Evolutionary conservation across 495 filamentous ascomycete species (phyloP), one percentile per base, ranked within the genome.

Genomic region (Haplographium delicatum): DNA sequence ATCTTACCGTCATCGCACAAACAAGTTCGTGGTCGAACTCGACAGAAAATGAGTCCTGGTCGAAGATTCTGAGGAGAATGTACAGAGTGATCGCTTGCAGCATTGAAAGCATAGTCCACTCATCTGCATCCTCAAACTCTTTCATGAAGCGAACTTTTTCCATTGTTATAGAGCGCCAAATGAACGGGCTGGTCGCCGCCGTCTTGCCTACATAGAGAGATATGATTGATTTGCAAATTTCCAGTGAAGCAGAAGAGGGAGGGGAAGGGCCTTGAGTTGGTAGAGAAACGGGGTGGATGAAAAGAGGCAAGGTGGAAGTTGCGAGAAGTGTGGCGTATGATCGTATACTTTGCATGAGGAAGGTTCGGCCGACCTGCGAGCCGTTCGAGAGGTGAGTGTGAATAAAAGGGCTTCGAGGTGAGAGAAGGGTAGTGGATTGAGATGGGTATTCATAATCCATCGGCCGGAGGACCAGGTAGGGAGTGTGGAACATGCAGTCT

Each of bases 401-500:
- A 48, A 48, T 54, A 19, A 54, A 54, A 19, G 51, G 51, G 20
- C 51, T 54, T 48, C 51, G 13, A 22, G 44, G 34, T 25, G 51
- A 48, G 35, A 37, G 41, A 31, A 31, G 43, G 26, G 51, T n/a
- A 0, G 22, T 41, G n/a, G 34, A 31, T 42, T 31, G 33, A 15
- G 33, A 16, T 24, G 27, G 26, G 31, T 22, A 16, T n/a, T 55
- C 19, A 35, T 37, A 23, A 16, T 55, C 45, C 39, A 55, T 50
- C 3, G 52, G 52, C 24, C 45, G 45, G 19, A 55, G 45, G 20
- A 50, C 52, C 10, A 55, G 52, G 31, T 55, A 55, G 19, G 52
- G 52, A 31, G 52, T 55, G 26, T 55, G 52, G 52, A 55, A 55
- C 52, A 55, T 55, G 28, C 52, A 55, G 46, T 55, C 52, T 55